phyloP scores from a whole-genome alignment of 306 rosid species.

The Pyrus bretschneideri region DNA sequence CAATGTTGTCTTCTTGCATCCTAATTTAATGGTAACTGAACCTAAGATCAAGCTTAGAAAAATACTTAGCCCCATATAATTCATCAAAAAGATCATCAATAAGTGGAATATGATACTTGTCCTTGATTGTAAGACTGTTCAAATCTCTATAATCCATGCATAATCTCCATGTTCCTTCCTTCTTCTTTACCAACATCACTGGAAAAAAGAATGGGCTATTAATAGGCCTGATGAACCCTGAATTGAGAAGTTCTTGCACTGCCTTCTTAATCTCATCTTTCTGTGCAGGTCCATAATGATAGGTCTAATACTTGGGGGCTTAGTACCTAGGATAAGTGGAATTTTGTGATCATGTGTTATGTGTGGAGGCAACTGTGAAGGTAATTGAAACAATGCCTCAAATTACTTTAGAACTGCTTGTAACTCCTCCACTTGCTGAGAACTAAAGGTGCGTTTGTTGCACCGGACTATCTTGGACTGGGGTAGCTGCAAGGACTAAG shows the following conservation, averaged over 20 bases:
- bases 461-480: too few species aligned
- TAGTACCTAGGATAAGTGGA: too few species aligned
- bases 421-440: too few species aligned
- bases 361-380: accelerated
- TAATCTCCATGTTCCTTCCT: not conserved
- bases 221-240: not conserved
- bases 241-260: not conserved
- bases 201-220: not conserved
- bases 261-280: not conserved
- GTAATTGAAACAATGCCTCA: too few species aligned
- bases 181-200: not conserved
- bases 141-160: not conserved
- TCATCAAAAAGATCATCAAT: not conserved
- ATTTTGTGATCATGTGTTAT: too few species aligned
- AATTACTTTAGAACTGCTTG: too few species aligned
- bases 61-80: not conserved
- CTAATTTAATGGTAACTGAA: not conserved
- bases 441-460: too few species aligned
- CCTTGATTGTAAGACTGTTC: not conserved
- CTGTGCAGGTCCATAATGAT: too few species aligned
- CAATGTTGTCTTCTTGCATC: not conserved
- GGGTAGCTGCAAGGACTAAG: too few species aligned
- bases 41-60: not conserved
- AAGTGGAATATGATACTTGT: not conserved
- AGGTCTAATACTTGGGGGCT: too few species aligned